Conservation (phyloP, 257 asterid species). For the Primulina eburnea region DNA sequence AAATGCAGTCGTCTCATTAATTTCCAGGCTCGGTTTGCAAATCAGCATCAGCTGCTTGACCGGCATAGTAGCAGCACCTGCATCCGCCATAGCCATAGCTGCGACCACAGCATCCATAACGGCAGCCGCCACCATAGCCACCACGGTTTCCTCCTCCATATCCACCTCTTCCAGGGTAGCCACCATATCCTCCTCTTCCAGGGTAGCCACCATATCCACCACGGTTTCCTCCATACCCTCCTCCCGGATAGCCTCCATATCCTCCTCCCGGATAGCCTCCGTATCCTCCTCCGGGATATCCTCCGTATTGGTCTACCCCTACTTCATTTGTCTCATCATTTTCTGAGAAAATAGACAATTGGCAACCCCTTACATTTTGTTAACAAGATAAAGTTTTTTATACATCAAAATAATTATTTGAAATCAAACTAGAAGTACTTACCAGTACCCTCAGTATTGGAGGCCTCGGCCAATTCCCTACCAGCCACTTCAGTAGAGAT, state of each 20-base stretch:
- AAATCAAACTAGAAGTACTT: no score
- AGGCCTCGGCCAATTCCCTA: constrained; percentile 22
- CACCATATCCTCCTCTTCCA: no score
- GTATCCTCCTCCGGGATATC: background rate
- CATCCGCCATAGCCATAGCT: background rate
- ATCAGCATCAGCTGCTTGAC: background rate
- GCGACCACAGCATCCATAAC: background rate
- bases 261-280: constrained; percentile 23
- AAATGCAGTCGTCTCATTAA: no score
- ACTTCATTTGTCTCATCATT: constrained; percentile 5
- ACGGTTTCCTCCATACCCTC: constrained; percentile 1
- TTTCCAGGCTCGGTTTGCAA: background rate
- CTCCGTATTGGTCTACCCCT: constrained; percentile 15
- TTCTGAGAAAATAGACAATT: background rate
- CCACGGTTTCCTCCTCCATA: background rate
- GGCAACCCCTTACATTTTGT: no score
- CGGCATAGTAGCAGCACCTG: background rate
- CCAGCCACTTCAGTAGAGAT: constrained; percentile 20
- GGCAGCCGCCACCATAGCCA: background rate
- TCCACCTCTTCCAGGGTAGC: no score
- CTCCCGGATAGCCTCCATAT: constrained; percentile 19
- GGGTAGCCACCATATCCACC: no score
- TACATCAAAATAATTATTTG: no score
- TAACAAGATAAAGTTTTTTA: no score
- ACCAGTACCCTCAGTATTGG: background rate